Base-by-base conservation (phyloP, 441 rosid species). In the Gossypium trilobum region DNA sequence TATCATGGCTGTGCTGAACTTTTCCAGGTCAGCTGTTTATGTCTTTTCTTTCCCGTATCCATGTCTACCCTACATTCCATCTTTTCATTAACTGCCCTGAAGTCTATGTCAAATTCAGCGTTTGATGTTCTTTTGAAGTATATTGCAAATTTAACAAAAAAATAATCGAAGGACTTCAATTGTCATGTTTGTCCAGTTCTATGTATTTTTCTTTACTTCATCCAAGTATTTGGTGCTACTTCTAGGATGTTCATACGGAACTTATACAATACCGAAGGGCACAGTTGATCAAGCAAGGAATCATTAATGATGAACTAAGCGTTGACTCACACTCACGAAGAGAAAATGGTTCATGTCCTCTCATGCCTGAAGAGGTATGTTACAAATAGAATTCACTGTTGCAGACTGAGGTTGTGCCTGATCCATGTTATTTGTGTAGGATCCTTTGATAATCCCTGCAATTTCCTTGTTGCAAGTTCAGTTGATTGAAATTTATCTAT, bases 1-100 rank as follows among this genome's bases (percentile, higher is more conserved):
- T 91, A 88, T 81, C 97, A 90, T 84, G 99, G 99, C 31, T 95
- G 97, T 85, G 97, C 97, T 50, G 99, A 95, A 83, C 88, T 95
- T 78, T 95, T 91, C 74, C 98, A 95, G 98, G 98, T 86, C 76
- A 77, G 80, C 73, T 23, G 72, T 67, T 67, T 36, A 27, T 46
- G 66, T 19, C 66, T 74, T 75, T 76, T 70, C 51, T 67, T 31
- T 75, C 60, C 5, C 62, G 23, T 55, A 36, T 44, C 33, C 33
- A 71, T 75, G 23, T 51, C 25, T 20, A 8, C 55, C 11, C 8
- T 8, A 63, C 74, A 54, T 57, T 65, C 29, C 50, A 17, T 44
- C 14, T 65, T 65, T 50, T 65, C 5, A 11, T 20, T 25, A 64
- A 1, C 6, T 11, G 13, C n/a, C 31, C 10, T 11, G 5, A 22